Evolutionary conservation across 2,329 filamentous ascomycete species (phyloP), one percentile per base, ranked within the genome.

Genomic region (Daldinia sp.): DNA sequence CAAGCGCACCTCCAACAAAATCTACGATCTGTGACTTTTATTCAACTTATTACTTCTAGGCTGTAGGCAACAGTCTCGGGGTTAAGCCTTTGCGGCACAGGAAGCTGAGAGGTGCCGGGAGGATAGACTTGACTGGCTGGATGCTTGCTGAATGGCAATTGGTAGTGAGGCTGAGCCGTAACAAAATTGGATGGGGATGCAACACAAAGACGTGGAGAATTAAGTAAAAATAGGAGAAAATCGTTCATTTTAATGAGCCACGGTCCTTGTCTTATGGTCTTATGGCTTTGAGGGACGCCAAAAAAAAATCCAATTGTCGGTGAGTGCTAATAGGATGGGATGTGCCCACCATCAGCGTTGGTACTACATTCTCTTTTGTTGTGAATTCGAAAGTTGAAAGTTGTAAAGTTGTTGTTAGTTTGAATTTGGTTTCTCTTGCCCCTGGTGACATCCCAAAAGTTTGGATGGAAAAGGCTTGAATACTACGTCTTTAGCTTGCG

Each of bases 211-310:
- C 69, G 68, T 69, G 69, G 69, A 68, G 66, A 66, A 63, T 46
- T 23, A 30, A 64, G 62, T 62, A 65, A 67, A 67, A 69, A 71
- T 67, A 71, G 66, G 66, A 65, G 69, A 65, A 42, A 33, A 62
- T 42, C 48, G 20, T 65, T 71, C 69, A 71, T 69, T 69, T 71
- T 67, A 69, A 62, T 63, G 57, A 69, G 35, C 68, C 68, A 70
- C 50, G 62, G 53, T 54, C 61, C 59, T 56, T 56, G 64, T 58
- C 55, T 59, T 35, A 51, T 56, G 44, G 44, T 12, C 35, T 39
- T 39, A 39, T 39, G 60, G 60, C 39, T 63, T 63, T 65, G 42
- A 23, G 20, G 20, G 20, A 39, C 51, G 55, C 50, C 57, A 66
- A 28, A 51, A 56, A 51, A 56, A 13, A 44, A 51, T 30, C 30